A percentile compares a stretch with the other conserved stretches of the same genome.
phyloP scores from a whole-genome alignment of 2,329 filamentous ascomycete genomes.

The Dothistroma pini region DNA sequence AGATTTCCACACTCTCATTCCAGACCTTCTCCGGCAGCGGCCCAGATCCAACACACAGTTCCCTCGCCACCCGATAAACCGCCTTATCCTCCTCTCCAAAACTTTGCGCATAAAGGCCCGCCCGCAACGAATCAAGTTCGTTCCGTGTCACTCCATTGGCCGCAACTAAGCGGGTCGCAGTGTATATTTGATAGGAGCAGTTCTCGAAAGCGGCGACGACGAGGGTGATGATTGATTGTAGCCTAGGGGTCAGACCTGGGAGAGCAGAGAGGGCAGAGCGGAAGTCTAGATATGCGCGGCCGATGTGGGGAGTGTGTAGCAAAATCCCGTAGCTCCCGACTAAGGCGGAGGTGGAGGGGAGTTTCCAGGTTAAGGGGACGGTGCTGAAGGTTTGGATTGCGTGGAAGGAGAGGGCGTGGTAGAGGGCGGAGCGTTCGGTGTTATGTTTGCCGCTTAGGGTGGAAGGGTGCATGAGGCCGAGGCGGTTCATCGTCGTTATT shows the following conservation, averaged over 20 bases:
- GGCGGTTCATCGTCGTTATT: slow-evolving; percentile 10
- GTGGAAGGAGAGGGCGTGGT: slow-evolving; percentile 12
- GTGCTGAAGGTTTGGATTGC: slow-evolving; percentile 1
- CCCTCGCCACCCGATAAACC: slow-evolving; percentile 10
- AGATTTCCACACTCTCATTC: slow-evolving; percentile 9
- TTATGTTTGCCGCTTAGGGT: slow-evolving; percentile 18
- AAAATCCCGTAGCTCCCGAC: slow-evolving; percentile 15
- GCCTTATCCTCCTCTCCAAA: slow-evolving; percentile 9
- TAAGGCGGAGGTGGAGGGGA: slow-evolving; percentile 13
- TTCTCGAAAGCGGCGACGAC: slow-evolving; percentile 11
- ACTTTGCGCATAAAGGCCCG: slow-evolving; percentile 10
- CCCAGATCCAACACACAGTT: slow-evolving; percentile 9
- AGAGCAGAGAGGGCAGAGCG: slow-evolving; percentile 6
- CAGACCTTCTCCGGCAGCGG: slow-evolving; percentile 7
- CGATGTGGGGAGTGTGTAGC: slow-evolving; percentile 13
- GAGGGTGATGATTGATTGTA: slow-evolving; percentile 12
- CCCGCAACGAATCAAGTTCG: slow-evolving; percentile 11
- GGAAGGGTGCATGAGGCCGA: slow-evolving; percentile 17
- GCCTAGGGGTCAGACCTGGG: slow-evolving; percentile 6
- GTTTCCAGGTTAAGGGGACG: slow-evolving; percentile 8
- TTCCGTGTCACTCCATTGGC: slow-evolving; percentile 5
- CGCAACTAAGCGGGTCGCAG: background rate
- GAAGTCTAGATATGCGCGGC: slow-evolving; percentile 9
- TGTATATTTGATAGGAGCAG: slow-evolving; percentile 7
- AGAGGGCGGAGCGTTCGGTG: slow-evolving; percentile 14